These are phyloP conservation scores for Phtheirospermum japonicum DNA, from an alignment of 257 asterid species.

Conservation along the genomic window DNA sequence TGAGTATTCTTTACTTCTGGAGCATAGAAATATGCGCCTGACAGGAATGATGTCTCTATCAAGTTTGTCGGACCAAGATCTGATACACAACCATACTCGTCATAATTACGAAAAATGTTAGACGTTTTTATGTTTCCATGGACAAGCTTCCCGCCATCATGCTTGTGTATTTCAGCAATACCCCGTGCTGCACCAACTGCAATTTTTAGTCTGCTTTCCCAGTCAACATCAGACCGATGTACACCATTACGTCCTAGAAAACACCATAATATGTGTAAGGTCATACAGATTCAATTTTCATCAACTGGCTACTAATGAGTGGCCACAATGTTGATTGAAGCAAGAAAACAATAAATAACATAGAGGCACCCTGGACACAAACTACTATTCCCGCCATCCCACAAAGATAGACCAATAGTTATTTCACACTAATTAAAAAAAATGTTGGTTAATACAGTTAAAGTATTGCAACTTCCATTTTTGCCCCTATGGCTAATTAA, in stretches of 20 bases:
- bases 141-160: constrained; percentile 2
- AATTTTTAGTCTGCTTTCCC: background rate
- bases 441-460: too few species aligned
- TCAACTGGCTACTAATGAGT: too few species aligned
- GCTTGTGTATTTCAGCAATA: background rate
- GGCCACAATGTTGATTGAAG: constrained; percentile 3
- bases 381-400: too few species aligned
- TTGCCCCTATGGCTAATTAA: too few species aligned
- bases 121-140: constrained; percentile 20
- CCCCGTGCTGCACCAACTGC: background rate
- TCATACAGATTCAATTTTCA: background rate
- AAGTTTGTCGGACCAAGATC: constrained; percentile 9
- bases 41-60: background rate
- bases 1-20: constrained; percentile 15
- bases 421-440: too few species aligned
- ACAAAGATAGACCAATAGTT: too few species aligned
- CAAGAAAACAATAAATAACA: background rate
- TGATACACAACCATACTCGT: constrained; percentile 9
- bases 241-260: constrained; percentile 23
- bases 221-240: background rate
- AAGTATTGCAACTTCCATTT: too few species aligned
- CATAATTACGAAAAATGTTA: constrained; percentile 1
- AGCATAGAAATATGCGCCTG: constrained; percentile 7
- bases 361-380: too few species aligned
- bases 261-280: constrained; percentile 11